Conservation (phyloP, 257 asterid species). For the Primulina tabacum region DNA sequence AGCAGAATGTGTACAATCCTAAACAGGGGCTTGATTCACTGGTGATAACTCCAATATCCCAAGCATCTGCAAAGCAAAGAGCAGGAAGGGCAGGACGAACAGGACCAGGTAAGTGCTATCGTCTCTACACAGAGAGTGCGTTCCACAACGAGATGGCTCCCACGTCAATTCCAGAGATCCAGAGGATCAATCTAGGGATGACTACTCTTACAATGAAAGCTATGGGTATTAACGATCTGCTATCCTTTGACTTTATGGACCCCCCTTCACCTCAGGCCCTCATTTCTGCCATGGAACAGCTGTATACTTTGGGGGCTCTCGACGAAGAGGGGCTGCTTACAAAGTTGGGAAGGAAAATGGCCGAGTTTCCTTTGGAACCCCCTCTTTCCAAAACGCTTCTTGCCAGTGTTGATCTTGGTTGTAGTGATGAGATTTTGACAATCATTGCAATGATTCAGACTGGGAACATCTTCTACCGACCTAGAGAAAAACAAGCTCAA, state of each 20-base stretch:
- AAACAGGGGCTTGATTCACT: conserved; percentile 88
- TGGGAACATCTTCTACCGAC: conserved; percentile 86
- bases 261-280: conserved; percentile 98
- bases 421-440: conserved; percentile 89
- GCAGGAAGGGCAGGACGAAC: conserved; percentile 96
- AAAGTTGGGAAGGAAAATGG: conserved; percentile 93
- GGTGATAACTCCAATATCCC: conserved; percentile 94
- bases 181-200: conserved; percentile 87
- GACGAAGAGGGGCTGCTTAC: conserved; percentile 94
- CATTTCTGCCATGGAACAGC: conserved; percentile 89
- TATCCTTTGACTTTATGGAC: conserved; percentile 93
- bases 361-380: conserved; percentile 94
- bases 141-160: conserved; percentile 97
- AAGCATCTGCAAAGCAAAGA: conserved; percentile 95
- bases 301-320: conserved; percentile 85
- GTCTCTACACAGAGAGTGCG: conserved; percentile 91
- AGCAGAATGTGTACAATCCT: conserved; percentile 94
- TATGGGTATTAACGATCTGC: conserved; percentile 86
- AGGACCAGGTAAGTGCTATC: conserved; percentile 95
- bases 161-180: conserved; percentile 85
- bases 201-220: conserved; percentile 88
- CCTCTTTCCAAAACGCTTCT: conserved; percentile 91
- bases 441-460: conserved; percentile 94
- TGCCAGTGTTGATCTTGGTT: conserved; percentile 89
- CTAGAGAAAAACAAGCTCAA: conserved; percentile 94